phyloP scores from a whole-genome alignment of 345 rosid species.

The Camelina neglecta region DNA sequence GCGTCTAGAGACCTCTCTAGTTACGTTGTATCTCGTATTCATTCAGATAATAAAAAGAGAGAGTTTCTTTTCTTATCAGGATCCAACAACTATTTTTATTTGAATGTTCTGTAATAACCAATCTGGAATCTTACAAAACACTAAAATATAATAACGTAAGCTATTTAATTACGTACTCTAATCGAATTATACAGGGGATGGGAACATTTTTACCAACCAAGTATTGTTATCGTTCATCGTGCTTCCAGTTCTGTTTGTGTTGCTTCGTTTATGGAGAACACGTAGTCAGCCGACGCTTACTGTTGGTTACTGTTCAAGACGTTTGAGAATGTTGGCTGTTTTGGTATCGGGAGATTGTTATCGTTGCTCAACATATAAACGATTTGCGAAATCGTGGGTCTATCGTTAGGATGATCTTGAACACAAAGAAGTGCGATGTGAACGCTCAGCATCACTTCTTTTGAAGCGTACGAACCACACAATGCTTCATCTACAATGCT shows the following conservation, averaged over 20 bases:
- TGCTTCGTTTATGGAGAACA: background rate
- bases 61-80: no score
- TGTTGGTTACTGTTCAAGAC: background rate
- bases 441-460: background rate
- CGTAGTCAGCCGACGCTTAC: background rate
- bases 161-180: no score
- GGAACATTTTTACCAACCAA: background rate
- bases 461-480: background rate
- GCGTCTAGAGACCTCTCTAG: no score
- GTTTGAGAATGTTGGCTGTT: slow-evolving; percentile 12
- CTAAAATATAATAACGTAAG: no score
- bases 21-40: no score
- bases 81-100: no score
- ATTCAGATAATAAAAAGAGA: no score
- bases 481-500: slow-evolving; percentile 8
- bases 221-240: background rate
- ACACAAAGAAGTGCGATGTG: slow-evolving; percentile 19
- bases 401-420: slow-evolving; percentile 20
- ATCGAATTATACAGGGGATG: background rate
- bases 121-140: no score
- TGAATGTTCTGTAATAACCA: no score
- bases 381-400: background rate
- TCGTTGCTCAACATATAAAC: slow-evolving; percentile 2
- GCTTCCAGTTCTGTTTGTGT: background rate
- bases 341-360: slow-evolving; percentile 1